Conservation (phyloP, 306 rosid genomes). For the Fragaria nilgerrensis region DNA sequence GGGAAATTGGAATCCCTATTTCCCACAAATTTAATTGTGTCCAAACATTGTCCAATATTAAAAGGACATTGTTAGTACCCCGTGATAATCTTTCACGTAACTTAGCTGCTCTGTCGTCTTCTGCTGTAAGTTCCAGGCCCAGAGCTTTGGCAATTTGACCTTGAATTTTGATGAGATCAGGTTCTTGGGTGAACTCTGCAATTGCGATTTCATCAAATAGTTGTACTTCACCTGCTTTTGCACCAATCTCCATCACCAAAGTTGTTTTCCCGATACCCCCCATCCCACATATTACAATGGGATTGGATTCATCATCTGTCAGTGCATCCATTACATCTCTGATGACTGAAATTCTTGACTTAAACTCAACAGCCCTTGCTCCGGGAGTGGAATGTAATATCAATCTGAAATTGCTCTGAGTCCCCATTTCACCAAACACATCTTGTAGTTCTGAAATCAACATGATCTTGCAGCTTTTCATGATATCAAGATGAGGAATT, state of each 20-base stretch:
- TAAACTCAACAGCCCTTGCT: not conserved
- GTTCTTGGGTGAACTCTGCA: not conserved
- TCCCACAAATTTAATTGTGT: not conserved
- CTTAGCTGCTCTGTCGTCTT: not conserved
- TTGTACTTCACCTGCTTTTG: not conserved
- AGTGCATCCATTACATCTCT: constrained; percentile 6
- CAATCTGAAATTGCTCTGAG: not conserved
- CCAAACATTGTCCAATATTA: constrained; percentile 9
- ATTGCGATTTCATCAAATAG: not conserved
- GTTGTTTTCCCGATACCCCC: constrained; percentile 16
- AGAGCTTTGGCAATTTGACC: not conserved
- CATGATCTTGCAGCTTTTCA: constrained; percentile 2
- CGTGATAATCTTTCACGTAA: not conserved
- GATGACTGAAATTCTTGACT: not conserved
- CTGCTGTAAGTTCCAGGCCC: not conserved
- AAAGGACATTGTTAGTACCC: not conserved
- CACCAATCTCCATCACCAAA: not conserved
- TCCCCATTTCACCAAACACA: not conserved
- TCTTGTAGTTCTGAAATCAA: not conserved
- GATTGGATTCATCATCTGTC: constrained; percentile 2
- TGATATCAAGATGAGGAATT: not conserved
- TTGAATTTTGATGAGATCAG: not conserved
- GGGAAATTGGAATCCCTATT: not conserved
- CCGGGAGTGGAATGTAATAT: not conserved
- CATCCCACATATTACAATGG: constrained; percentile 3